These are phyloP conservation scores for Chaetomium tenue DNA, from an alignment of 495 filamentous ascomycete species.

Conservation along the genomic window DNA sequence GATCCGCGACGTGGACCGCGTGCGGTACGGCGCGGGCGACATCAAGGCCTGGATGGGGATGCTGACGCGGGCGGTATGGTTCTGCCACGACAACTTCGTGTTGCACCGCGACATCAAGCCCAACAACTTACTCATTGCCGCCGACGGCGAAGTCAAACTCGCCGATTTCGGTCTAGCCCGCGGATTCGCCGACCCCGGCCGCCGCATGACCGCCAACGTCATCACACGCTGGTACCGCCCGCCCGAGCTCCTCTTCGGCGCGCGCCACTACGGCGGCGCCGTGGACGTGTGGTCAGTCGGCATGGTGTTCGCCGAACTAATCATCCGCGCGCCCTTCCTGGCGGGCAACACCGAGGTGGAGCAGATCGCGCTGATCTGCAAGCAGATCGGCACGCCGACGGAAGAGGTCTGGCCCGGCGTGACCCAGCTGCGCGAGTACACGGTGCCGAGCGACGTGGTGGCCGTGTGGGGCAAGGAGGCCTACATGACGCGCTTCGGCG, in stretches of 20 bases:
- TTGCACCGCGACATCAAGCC: constrained; percentile 99
- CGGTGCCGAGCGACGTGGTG: constrained; percentile 55
- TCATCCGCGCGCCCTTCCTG: constrained; percentile 76
- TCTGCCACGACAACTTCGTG: constrained; percentile 92
- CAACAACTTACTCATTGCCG: constrained; percentile 93
- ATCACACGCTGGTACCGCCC: constrained; percentile 97
- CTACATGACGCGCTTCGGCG: constrained; percentile 69
- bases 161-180: constrained; percentile 97
- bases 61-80: constrained; percentile 90
- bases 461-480: constrained; percentile 67
- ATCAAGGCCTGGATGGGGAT: constrained; percentile 99
- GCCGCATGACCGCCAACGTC: constrained; percentile 87
- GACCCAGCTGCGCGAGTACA: constrained; percentile 72
- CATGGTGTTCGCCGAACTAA: constrained; percentile 86
- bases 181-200: constrained; percentile 82
- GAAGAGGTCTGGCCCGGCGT: constrained; percentile 97
- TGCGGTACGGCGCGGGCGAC: constrained; percentile 69
- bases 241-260: constrained; percentile 88
- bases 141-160: constrained; percentile 88
- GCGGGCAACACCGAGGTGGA: constrained; percentile 70
- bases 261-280: constrained; percentile 80
- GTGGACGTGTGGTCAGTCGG: constrained; percentile 98
- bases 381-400: constrained; percentile 83
- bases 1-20: constrained; percentile 72
- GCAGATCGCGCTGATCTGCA: constrained; percentile 74